phyloP scores from a whole-genome alignment of 2,329 filamentous ascomycete species.

The Pyrenophora graminea region DNA sequence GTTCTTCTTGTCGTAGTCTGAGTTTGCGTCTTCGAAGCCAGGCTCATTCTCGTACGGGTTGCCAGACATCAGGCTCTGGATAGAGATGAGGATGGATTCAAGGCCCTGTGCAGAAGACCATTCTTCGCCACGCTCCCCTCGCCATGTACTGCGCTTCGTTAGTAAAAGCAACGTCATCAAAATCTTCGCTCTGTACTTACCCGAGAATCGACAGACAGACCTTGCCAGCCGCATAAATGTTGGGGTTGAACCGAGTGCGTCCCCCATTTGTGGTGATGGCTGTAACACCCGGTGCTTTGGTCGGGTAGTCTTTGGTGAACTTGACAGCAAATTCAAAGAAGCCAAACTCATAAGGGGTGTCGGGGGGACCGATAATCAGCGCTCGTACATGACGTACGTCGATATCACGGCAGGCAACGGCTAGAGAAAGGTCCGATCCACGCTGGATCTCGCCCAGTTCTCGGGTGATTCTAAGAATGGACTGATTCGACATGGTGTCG shows the following conservation, averaged over 20 bases:
- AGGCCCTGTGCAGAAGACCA: slow-evolving; percentile 97
- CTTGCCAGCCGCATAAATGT: slow-evolving; percentile 89
- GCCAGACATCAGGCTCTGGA: slow-evolving; percentile 91
- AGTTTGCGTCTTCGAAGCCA: slow-evolving; percentile 79
- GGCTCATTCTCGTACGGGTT: slow-evolving; percentile 98
- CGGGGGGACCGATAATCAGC: slow-evolving; percentile 87
- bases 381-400: slow-evolving; percentile 88
- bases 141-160: slow-evolving; percentile 74
- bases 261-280: slow-evolving; percentile 88
- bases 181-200: slow-evolving; percentile 53
- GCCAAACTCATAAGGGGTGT: slow-evolving; percentile 94
- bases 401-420: slow-evolving; percentile 82
- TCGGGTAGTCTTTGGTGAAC: slow-evolving; percentile 85
- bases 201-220: slow-evolving; percentile 93
- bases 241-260: slow-evolving; percentile 89
- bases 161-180: not conserved
- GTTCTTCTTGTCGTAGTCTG: slow-evolving; percentile 69
- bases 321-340: slow-evolving; percentile 91
- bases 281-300: slow-evolving; percentile 62
- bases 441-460: slow-evolving; percentile 86
- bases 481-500: slow-evolving; percentile 73
- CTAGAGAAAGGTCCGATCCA: slow-evolving; percentile 81
- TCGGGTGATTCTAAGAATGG: slow-evolving; percentile 84
- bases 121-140: slow-evolving; percentile 84
- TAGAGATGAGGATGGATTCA: slow-evolving; percentile 91